phyloP scores from a whole-genome alignment of 805 yeast species.

The Lipomyces yamanashiensis region DNA sequence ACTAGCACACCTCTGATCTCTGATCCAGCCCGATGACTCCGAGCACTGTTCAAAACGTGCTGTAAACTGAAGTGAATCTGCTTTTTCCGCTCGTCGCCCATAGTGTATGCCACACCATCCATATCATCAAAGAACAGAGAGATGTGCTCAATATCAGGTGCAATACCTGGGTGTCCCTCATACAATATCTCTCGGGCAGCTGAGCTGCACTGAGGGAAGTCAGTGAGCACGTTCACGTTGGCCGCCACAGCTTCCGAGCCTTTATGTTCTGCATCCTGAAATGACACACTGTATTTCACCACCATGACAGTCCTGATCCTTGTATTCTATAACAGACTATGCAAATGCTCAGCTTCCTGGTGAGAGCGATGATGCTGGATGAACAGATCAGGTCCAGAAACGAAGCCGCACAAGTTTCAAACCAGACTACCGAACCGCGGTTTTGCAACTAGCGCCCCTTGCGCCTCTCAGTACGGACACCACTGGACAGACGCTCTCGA shows the following conservation, averaged over 20 bases:
- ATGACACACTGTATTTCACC: conserved; percentile 3
- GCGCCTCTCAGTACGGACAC: no score
- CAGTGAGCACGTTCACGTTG: neutral
- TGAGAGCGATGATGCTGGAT: no score
- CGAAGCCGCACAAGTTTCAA: no score
- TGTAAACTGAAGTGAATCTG: conserved; percentile 9
- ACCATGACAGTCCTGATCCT: neutral
- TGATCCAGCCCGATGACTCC: conserved; percentile 1
- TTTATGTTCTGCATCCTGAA: neutral
- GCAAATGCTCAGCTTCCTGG: no score
- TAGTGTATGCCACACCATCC: conserved; percentile 21
- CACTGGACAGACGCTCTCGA: no score
- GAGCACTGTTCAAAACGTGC: neutral
- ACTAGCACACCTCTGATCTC: conserved; percentile 20
- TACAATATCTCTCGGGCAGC: conserved; percentile 14
- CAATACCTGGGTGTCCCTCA: neutral
- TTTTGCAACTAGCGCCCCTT: no score
- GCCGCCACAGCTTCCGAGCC: neutral
- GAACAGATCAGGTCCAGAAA: no score
- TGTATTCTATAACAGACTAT: neutral
- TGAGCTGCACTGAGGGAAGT: conserved; percentile 1
- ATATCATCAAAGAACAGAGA: conserved; percentile 1
- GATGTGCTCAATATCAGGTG: neutral
- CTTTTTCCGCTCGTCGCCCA: conserved; percentile 3
- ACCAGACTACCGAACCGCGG: no score